Conservation (phyloP, 768 basidiomycete species). For the Astraeus odoratus region DNA sequence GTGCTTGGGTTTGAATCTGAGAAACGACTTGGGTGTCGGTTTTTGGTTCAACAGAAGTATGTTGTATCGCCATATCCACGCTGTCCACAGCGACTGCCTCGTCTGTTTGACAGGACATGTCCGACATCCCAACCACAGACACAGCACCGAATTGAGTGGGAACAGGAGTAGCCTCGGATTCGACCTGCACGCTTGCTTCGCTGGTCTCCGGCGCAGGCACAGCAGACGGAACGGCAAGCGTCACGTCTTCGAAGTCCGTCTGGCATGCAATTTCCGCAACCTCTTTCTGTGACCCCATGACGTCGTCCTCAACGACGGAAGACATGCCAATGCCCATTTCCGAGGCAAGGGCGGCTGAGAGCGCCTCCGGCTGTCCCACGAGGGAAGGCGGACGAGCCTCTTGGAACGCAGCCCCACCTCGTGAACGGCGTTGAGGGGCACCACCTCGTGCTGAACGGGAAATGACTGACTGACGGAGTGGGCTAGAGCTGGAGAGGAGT, state of each 20-base stretch:
- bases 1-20: slow-evolving; percentile 29
- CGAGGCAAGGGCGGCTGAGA: slow-evolving; percentile 64
- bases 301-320: slow-evolving; percentile 33
- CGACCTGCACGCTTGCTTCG: slow-evolving; percentile 38
- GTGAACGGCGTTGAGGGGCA: slow-evolving; percentile 42
- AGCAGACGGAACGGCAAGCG: slow-evolving; percentile 23
- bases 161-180: slow-evolving; percentile 15
- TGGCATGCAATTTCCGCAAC: slow-evolving; percentile 61
- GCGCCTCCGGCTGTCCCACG: slow-evolving; percentile 63
- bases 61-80: slow-evolving; percentile 46
- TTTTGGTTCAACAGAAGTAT: slow-evolving; percentile 28
- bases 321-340: slow-evolving; percentile 51
- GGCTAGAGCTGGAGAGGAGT: slow-evolving; percentile 44
- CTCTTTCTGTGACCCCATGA: slow-evolving; percentile 32
- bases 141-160: slow-evolving; percentile 7
- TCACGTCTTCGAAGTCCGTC: slow-evolving; percentile 42
- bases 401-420: slow-evolving; percentile 65
- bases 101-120: slow-evolving; percentile 46
- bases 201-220: slow-evolving; percentile 18
- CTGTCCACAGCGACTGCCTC: slow-evolving; percentile 28
- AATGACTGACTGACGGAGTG: slow-evolving; percentile 54
- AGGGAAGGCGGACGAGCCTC: slow-evolving; percentile 65
- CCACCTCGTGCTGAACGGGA: slow-evolving; percentile 44
- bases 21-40: slow-evolving; percentile 31
- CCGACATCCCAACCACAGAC: slow-evolving; percentile 14